Evolutionary conservation across 2,329 filamentous ascomycete species (phyloP).

Genomic region (Pseudogymnoascus sp.): DNA sequence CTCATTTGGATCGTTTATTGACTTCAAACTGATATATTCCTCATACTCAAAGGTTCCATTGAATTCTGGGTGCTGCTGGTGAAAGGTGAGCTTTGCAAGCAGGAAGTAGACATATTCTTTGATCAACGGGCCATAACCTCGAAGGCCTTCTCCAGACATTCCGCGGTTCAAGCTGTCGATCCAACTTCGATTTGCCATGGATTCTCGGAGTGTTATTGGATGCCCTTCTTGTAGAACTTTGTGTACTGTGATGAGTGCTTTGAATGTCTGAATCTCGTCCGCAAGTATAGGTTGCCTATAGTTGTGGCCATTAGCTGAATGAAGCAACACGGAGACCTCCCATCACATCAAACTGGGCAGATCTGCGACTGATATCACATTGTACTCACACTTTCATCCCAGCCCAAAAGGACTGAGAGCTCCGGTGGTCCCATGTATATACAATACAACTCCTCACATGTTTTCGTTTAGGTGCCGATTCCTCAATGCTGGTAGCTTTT

Average conservation of each 20-base stretch:
- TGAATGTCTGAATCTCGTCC: conserved; percentile 98
- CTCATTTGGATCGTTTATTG: conserved; percentile 97
- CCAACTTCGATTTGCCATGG: conserved; percentile 81
- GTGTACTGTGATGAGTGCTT: conserved; percentile 93
- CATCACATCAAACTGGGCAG: background rate
- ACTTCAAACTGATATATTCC: conserved; percentile 96
- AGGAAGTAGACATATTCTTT: conserved; percentile 96
- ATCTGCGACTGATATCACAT: background rate
- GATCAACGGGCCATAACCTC: conserved; percentile 87
- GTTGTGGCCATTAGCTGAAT: conserved; percentile 11
- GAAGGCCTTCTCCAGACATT: conserved; percentile 71
- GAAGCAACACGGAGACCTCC: background rate
- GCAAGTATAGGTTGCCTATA: conserved; percentile 88
- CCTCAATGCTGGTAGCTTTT: conserved; percentile 61
- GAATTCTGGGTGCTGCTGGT: conserved; percentile 93
- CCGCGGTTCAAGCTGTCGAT: conserved; percentile 86
- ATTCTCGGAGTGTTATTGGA: conserved; percentile 77
- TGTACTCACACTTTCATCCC: conserved; percentile 89
- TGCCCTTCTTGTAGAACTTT: conserved; percentile 97
- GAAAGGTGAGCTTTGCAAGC: conserved; percentile 90
- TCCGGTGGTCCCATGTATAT: conserved; percentile 99
- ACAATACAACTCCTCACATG: conserved; percentile 98
- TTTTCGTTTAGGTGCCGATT: conserved; percentile 67
- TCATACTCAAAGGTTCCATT: conserved; percentile 99
- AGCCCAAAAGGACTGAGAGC: conserved; percentile 88